Evolutionary conservation across 2,329 filamentous ascomycete genomes (phyloP).

Genomic region (Dactylellina parvicollis): DNA sequence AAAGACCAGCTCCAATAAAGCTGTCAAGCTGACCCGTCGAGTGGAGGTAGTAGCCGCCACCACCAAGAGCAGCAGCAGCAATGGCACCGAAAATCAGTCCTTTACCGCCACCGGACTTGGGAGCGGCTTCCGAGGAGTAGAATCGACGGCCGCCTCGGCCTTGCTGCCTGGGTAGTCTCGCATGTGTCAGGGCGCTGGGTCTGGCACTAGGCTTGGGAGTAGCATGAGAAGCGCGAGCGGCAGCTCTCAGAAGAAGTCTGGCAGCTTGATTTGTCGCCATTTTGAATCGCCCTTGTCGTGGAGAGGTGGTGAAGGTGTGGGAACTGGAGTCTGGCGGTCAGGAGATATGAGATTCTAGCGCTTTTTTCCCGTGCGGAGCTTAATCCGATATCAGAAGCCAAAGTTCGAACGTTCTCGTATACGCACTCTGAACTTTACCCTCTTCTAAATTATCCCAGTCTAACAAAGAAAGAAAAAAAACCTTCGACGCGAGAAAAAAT

Average conservation of each 20-base stretch:
- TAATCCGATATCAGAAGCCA: neutral
- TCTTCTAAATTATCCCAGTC: neutral
- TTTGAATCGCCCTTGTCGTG: slow-evolving; percentile 4
- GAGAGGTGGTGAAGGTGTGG: neutral
- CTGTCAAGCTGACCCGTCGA: slow-evolving; percentile 54
- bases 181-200: slow-evolving; percentile 28
- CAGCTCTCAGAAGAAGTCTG: slow-evolving; percentile 45
- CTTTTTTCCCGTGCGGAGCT: neutral
- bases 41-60: slow-evolving; percentile 58
- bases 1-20: slow-evolving; percentile 36
- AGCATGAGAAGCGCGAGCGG: slow-evolving; percentile 33
- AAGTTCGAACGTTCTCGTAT: slow-evolving; percentile 1
- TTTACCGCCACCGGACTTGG: slow-evolving; percentile 50
- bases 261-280: slow-evolving; percentile 48
- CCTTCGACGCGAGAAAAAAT: slow-evolving; percentile 9
- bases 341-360: slow-evolving; percentile 12
- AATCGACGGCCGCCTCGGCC: slow-evolving; percentile 38
- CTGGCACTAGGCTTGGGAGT: slow-evolving; percentile 28
- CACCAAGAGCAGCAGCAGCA: slow-evolving; percentile 55
- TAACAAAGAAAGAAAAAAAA: slow-evolving; percentile 9
- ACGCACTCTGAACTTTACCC: neutral
- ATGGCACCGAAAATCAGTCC: slow-evolving; percentile 54
- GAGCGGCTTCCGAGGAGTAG: slow-evolving; percentile 55
- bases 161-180: slow-evolving; percentile 36
- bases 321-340: neutral